phyloP scores from a whole-genome alignment of 805 yeast genomes.

The Saccharomyces mikatae region DNA sequence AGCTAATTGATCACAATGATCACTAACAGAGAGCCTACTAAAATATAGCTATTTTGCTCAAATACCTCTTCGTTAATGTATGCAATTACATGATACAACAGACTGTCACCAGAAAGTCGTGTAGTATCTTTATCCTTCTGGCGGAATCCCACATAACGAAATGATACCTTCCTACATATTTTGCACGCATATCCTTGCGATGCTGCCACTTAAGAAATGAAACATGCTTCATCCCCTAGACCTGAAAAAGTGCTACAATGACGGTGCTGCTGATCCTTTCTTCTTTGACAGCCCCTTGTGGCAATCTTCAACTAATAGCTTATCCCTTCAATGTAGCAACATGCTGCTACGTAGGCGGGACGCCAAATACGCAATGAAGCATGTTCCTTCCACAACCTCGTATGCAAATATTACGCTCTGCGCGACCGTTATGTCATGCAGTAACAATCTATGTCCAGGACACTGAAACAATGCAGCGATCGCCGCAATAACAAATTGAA shows the following conservation, averaged over 20 bases:
- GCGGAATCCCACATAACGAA: background rate
- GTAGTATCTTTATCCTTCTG: too few species aligned
- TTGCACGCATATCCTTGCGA: too few species aligned
- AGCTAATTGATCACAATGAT: too few species aligned
- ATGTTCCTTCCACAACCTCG: background rate
- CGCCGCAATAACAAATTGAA: background rate
- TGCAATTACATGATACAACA: background rate
- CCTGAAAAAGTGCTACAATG: background rate
- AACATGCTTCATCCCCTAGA: background rate
- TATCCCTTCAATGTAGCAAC: background rate
- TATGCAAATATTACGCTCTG: background rate
- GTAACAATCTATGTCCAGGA: background rate
- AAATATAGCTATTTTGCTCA: too few species aligned
- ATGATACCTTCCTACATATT: background rate
- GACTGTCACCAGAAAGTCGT: background rate
- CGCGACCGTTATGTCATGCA: background rate
- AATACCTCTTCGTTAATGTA: too few species aligned
- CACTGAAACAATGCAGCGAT: background rate
- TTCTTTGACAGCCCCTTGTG: background rate
- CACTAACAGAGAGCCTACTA: too few species aligned
- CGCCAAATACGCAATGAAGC: background rate
- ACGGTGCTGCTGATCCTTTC: background rate
- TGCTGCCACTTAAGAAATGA: too few species aligned
- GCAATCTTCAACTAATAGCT: background rate
- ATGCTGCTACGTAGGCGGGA: background rate